A percentile compares a stretch with the other conserved stretches of the same genome.
These are phyloP conservation scores for Claviceps paspali DNA, from an alignment of 2,329 filamentous ascomycete genomes.

Conservation along the genomic window DNA sequence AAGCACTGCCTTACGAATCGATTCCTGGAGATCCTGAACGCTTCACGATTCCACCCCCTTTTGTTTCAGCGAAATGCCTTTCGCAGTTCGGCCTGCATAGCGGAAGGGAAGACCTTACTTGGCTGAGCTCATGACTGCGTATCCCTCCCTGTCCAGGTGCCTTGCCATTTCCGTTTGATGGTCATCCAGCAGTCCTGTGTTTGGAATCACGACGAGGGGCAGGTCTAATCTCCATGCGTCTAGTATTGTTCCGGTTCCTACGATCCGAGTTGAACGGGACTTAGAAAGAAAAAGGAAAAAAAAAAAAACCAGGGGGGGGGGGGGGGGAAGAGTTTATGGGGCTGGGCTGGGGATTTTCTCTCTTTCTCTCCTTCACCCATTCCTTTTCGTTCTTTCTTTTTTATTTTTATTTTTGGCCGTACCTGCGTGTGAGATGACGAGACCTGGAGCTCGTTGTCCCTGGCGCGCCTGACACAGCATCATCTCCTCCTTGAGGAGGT, in stretches of 20 bases:
- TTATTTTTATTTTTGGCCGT: background rate
- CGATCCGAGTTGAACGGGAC: too few species aligned
- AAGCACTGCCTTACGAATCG: constrained; percentile 21
- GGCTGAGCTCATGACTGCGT: constrained; percentile 56
- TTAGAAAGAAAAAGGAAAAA: background rate
- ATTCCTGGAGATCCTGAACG: constrained; percentile 18
- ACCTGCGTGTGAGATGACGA: constrained; percentile 87
- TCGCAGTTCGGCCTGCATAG: too few species aligned
- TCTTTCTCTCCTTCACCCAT: too few species aligned
- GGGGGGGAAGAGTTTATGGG: too few species aligned
- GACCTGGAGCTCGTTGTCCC: constrained; percentile 40
- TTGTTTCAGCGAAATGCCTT: too few species aligned
- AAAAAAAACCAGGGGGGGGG: background rate
- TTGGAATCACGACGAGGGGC: constrained; percentile 80
- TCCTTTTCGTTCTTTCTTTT: too few species aligned
- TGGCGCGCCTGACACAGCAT: constrained; percentile 30
- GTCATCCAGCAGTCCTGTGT: constrained; percentile 67
- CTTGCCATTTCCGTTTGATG: constrained; percentile 81
- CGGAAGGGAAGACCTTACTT: too few species aligned
- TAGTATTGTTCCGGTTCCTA: constrained; percentile 80
- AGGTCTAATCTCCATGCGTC: constrained; percentile 61
- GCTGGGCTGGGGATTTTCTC: too few species aligned
- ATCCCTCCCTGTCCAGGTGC: constrained; percentile 58
- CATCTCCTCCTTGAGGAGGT: constrained; percentile 34
- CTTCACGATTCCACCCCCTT: too few species aligned